Percentiles rank a stretch among this genome's conserved stretches.
Conservation (phyloP, 2,329 filamentous ascomycete genomes). For the Ophiocordyceps australis region DNA sequence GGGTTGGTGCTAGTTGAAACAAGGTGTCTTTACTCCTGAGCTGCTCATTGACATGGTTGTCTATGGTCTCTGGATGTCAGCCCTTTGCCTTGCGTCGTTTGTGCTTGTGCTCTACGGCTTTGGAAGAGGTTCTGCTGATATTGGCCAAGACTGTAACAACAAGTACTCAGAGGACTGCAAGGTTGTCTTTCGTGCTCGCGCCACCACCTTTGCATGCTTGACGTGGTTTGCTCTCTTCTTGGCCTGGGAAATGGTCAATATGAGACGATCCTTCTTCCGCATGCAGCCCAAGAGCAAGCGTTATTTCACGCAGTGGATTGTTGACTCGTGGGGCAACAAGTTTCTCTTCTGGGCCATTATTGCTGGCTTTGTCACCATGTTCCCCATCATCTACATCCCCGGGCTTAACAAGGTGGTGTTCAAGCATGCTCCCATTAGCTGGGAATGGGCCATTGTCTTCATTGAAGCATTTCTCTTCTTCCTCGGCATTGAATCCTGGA, state of each 20-base stretch:
- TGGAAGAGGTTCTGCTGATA: conserved; percentile 26
- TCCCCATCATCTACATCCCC: conserved; percentile 36
- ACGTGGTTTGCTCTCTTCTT: conserved; percentile 61
- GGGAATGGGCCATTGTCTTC: conserved; percentile 44
- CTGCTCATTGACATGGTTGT: conserved; percentile 47
- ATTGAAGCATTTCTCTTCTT: conserved; percentile 37
- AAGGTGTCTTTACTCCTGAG: conserved; percentile 46
- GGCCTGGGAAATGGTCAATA: conserved; percentile 58
- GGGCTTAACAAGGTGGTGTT: conserved; percentile 37
- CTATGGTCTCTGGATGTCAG: conserved; percentile 49
- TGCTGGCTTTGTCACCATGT: conserved; percentile 24
- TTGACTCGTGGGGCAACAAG: conserved; percentile 50
- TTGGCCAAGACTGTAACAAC: conserved; percentile 42
- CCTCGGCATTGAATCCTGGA: conserved; percentile 36
- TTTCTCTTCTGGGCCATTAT: conserved; percentile 48
- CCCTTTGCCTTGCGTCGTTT: conserved; percentile 35
- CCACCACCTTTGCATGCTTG: conserved; percentile 52
- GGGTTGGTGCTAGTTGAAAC: conserved; percentile 10
- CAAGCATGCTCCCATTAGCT: conserved; percentile 36
- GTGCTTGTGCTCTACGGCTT: conserved; percentile 30
- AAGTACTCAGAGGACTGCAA: conserved; percentile 31
- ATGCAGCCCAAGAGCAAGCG: conserved; percentile 46
- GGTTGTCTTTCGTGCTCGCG: conserved; percentile 48
- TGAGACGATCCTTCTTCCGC: conserved; percentile 53
- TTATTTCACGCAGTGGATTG: conserved; percentile 46